A percentile compares a stretch with the other conserved stretches of the same genome.
phyloP scores from a whole-genome alignment of 2,329 filamentous ascomycete species.

The Aspergillus spinulosporus region DNA sequence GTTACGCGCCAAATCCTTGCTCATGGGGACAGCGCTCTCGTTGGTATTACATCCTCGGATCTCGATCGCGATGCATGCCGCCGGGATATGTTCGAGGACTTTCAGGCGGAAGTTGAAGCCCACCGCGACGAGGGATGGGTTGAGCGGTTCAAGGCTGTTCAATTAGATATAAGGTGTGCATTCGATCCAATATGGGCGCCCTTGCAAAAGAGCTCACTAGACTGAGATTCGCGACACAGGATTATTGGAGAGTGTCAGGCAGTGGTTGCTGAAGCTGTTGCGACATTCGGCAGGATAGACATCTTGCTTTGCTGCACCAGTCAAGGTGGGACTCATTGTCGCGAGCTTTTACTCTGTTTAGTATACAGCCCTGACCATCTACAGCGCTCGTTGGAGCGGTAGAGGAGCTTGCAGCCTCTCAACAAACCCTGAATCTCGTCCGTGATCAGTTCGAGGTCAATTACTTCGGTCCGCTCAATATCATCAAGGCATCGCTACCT shows the following conservation, averaged over 20 bases:
- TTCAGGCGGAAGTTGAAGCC: conserved; percentile 62
- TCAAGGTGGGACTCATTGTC: conserved; percentile 61
- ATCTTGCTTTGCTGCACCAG: conserved; percentile 87
- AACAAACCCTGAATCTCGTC: conserved; percentile 73
- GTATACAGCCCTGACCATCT: conserved; percentile 10
- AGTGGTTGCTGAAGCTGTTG: conserved; percentile 81
- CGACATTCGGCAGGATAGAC: conserved; percentile 82
- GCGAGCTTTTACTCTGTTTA: not conserved
- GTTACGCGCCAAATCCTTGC: conserved; percentile 77
- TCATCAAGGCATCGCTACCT: conserved; percentile 85
- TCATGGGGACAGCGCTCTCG: conserved; percentile 90
- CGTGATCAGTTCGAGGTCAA: conserved; percentile 91
- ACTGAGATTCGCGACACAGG: conserved; percentile 37
- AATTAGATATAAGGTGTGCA: conserved; percentile 56
- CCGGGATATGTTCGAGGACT: conserved; percentile 75
- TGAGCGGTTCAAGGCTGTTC: conserved; percentile 68
- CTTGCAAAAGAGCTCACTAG: not conserved
- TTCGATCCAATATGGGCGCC: not conserved
- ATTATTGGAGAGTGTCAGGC: conserved; percentile 73
- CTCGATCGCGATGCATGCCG: conserved; percentile 72
- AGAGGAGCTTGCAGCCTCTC: conserved; percentile 78
- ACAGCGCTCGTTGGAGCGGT: conserved; percentile 83
- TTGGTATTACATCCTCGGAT: conserved; percentile 75
- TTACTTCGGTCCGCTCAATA: conserved; percentile 94
- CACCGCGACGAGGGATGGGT: conserved; percentile 76